Base-by-base conservation (phyloP, 768 basidiomycete genomes). In the Suillus fuscotomentosus region DNA sequence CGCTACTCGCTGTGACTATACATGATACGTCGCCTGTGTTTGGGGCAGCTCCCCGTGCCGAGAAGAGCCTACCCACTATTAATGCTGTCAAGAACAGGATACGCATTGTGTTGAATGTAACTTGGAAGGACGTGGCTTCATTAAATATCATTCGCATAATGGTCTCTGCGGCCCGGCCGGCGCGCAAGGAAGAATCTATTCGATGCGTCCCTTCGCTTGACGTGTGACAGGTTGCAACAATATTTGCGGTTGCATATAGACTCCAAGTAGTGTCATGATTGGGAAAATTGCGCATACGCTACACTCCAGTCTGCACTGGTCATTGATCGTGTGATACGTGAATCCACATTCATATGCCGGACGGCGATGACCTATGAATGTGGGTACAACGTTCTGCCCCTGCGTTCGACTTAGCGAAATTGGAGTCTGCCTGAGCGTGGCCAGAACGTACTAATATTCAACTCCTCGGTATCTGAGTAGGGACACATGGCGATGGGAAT, bases 1-100 rank as follows among this genome's bases (percentile, higher is more conserved):
- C 77, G 20, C 84, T 83, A 57, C 71, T 78, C 11, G 83, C 78
- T 4, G 66, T 63, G 51, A 86, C 63, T 9, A 80, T 82, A 68
- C 86, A 87, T n/a, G 62, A 54, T 6, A 22, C 51, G 24, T 43
- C 59, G n/a, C 22, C 51, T 24, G 64, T 62, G 3, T 43, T 50
- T 41, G 20, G 34, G 61, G 36, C 20, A 47, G 56, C 15, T 57
- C 39, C 15, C 17, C 15, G 15, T 24, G 9, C 39, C 24, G 11
- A 41, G 17, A 59, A 41, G 24, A 59, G 39, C 24, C 8, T 9
- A 11, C 56, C 39, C 5, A 54, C 51, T 20, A 31, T 31, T 31
- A 59, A 14, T 22, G 39, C 11, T 59, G 24, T 41, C 39, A 20
- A 59, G 24, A 39, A 59, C 10, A 5, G 5, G 31, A 34, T 54